Evolutionary conservation across 805 yeast genomes (phyloP).

Genomic region (Ogataea methylovora): DNA sequence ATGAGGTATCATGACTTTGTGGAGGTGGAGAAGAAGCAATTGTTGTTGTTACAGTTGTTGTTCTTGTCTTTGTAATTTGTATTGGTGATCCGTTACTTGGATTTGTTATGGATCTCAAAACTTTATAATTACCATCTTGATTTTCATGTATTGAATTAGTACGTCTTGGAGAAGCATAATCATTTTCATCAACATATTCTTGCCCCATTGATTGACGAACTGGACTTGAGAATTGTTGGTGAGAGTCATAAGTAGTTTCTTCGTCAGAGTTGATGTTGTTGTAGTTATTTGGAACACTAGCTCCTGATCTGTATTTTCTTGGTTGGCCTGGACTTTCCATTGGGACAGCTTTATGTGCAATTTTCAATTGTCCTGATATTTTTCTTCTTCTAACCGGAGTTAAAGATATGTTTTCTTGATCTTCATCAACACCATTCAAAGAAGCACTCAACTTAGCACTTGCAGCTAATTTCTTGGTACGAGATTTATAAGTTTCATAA

Average conservation of each 20-base stretch:
- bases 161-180: conserved; percentile 1
- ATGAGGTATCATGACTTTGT: conserved; percentile 8
- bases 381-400: conserved; percentile 73
- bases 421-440: conserved; percentile 12
- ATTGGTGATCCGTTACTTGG: conserved; percentile 27
- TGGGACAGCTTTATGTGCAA: conserved; percentile 73
- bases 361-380: conserved; percentile 60
- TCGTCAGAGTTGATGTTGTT: conserved; percentile 27
- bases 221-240: conserved; percentile 17
- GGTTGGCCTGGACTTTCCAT: conserved; percentile 96
- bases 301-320: conserved; percentile 48
- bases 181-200: conserved; percentile 1
- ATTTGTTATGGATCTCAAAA: conserved; percentile 24
- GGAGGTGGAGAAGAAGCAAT: conserved; percentile 24
- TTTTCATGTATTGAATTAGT: conserved; percentile 8
- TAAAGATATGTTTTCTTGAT: conserved; percentile 38
- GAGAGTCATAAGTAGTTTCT: conserved; percentile 23
- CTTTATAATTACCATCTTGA: conserved; percentile 24
- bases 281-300: conserved; percentile 12
- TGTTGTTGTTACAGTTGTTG: conserved; percentile 44
- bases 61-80: conserved; percentile 35
- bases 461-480: conserved; percentile 35
- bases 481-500: conserved; percentile 52
- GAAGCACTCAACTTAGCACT: conserved; percentile 24
- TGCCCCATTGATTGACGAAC: neutral